Conservation (phyloP, 2,329 filamentous ascomycete species). For the Immersiporthe knoxdaviesiana region DNA sequence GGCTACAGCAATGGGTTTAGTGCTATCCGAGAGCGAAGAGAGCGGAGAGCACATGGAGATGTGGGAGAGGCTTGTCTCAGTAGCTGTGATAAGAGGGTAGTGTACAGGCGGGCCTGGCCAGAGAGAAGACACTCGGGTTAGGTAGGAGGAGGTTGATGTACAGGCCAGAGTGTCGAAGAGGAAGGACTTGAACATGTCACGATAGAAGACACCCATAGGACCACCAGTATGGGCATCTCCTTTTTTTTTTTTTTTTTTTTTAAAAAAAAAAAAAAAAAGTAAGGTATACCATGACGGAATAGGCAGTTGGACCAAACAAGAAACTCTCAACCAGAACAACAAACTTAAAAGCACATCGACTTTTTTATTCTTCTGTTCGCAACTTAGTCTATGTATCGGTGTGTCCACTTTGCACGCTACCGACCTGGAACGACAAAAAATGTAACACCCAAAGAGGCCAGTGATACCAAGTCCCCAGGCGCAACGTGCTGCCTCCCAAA, state of each 20-base stretch:
- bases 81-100: neutral
- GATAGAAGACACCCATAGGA: neutral
- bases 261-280: no score
- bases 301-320: neutral
- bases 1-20: neutral
- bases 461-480: neutral
- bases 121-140: neutral
- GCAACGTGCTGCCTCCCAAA: neutral
- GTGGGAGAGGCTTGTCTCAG: neutral
- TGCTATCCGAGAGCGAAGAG: neutral
- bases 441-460: constrained; percentile 16
- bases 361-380: neutral
- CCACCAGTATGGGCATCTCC: neutral
- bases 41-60: neutral
- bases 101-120: neutral
- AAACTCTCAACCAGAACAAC: neutral
- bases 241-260: no score
- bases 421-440: neutral
- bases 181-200: neutral
- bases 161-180: neutral
- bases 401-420: constrained; percentile 10
- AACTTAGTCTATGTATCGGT: neutral
- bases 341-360: neutral
- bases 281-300: neutral
- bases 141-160: neutral